Percentiles rank a stretch among this genome's conserved stretches.
Evolutionary conservation across 208 protist species (phyloP).

Genomic region (Trypanosoma lewisi): DNA sequence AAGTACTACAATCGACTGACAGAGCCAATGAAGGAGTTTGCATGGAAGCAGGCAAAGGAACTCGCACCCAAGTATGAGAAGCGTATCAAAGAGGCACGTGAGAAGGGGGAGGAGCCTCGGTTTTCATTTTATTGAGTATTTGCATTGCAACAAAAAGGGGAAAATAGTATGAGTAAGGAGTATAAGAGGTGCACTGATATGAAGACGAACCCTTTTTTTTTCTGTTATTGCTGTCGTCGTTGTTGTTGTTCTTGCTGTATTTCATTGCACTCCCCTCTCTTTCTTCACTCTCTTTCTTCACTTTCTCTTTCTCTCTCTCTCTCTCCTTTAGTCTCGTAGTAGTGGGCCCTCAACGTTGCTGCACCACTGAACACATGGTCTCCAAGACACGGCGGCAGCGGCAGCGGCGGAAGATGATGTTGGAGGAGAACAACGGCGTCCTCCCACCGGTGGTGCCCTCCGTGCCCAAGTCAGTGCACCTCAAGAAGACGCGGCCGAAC

Average conservation of each 20-base stretch:
- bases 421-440: slow-evolving; percentile 66
- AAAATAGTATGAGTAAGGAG: background rate
- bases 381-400: slow-evolving; percentile 87
- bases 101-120: slow-evolving; percentile 78
- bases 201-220: background rate
- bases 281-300: slow-evolving; percentile 3
- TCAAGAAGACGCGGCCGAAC: slow-evolving; percentile 85
- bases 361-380: slow-evolving; percentile 55
- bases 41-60: slow-evolving; percentile 87
- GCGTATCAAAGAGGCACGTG: slow-evolving; percentile 67
- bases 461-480: slow-evolving; percentile 73
- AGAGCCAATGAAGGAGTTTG: slow-evolving; percentile 85
- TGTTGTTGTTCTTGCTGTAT: background rate
- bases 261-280: slow-evolving; percentile 6
- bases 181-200: background rate
- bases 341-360: background rate
- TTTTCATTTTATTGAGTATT: slow-evolving; percentile 79
- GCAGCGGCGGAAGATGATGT: slow-evolving; percentile 69
- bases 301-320: background rate
- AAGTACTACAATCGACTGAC: slow-evolving; percentile 80
- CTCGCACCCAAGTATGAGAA: slow-evolving; percentile 87
- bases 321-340: background rate
- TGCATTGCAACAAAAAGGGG: slow-evolving; percentile 6
- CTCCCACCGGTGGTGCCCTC: slow-evolving; percentile 61
- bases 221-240: background rate